A percentile compares a stretch with the other conserved stretches of the same genome.
phyloP scores from a whole-genome alignment of 192 early-diverging fungal genomes.

The Glomus cerebriforme region DNA sequence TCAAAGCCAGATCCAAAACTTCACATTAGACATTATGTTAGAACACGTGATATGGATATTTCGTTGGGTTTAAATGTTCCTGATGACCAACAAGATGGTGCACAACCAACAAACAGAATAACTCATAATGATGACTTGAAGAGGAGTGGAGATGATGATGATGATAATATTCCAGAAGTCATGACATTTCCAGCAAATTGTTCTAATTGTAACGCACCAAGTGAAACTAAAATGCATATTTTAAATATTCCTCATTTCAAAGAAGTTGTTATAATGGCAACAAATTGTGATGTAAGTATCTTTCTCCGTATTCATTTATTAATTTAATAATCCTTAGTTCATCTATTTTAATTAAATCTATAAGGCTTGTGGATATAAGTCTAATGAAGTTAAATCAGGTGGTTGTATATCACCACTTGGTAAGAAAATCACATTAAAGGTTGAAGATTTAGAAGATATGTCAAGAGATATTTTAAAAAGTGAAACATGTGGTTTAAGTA shows the following conservation, averaged over 20 bases:
- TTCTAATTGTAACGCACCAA: slow-evolving; percentile 74
- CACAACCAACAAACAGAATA: slow-evolving; percentile 25
- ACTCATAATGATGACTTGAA: slow-evolving; percentile 40
- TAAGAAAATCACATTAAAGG: slow-evolving; percentile 77
- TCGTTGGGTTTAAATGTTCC: slow-evolving; percentile 68
- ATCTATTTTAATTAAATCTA: neutral
- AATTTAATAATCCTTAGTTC: neutral
- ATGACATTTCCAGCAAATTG: slow-evolving; percentile 84
- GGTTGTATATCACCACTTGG: slow-evolving; percentile 80
- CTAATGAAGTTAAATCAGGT: slow-evolving; percentile 95
- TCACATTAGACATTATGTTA: slow-evolving; percentile 60
- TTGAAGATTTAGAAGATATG: slow-evolving; percentile 86
- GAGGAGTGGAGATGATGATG: slow-evolving; percentile 49
- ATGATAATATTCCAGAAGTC: slow-evolving; percentile 70
- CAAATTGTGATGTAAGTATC: slow-evolving; percentile 68
- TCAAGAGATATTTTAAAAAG: slow-evolving; percentile 93
- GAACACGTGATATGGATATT: slow-evolving; percentile 80
- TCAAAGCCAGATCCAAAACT: slow-evolving; percentile 80
- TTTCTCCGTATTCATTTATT: neutral
- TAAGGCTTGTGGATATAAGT: slow-evolving; percentile 83
- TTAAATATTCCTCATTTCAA: slow-evolving; percentile 95
- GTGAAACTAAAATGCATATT: slow-evolving; percentile 89
- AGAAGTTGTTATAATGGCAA: slow-evolving; percentile 94
- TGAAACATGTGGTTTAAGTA: slow-evolving; percentile 86
- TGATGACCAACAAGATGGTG: slow-evolving; percentile 42